Evolutionary conservation across 1,139 yeast genomes (phyloP).

Genomic region (Magnusiomyces suaveolens): DNA sequence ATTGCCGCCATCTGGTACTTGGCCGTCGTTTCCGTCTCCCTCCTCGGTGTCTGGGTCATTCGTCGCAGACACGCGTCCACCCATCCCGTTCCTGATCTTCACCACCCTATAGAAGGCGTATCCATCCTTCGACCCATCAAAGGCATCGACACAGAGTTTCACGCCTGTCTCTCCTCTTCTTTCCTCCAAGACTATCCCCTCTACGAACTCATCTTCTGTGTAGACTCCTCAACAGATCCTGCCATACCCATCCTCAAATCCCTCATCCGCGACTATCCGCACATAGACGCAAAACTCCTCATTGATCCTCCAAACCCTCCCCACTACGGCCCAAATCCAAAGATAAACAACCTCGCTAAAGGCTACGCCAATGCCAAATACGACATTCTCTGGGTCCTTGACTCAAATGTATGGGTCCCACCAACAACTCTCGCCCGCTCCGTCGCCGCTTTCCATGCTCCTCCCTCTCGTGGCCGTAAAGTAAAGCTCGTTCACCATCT

Average conservation of each 20-base stretch:
- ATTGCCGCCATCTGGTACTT: constrained; percentile 17
- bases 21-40: constrained; percentile 15
- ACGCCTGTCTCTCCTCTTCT: constrained; percentile 56
- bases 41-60: constrained; percentile 15
- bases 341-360: constrained; percentile 73
- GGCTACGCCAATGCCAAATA: constrained; percentile 60
- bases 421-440: constrained; percentile 61
- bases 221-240: constrained; percentile 55
- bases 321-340: constrained; percentile 76
- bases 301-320: constrained; percentile 29
- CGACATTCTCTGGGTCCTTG: constrained; percentile 82
- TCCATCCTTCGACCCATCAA: constrained; percentile 74
- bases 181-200: constrained; percentile 63
- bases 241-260: constrained; percentile 49
- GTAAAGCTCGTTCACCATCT: constrained; percentile 70
- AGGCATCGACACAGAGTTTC: constrained; percentile 73
- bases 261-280: constrained; percentile 47
- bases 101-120: constrained; percentile 43
- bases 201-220: constrained; percentile 67
- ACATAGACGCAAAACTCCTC: constrained; percentile 50
- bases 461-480: constrained; percentile 22
- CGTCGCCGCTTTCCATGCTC: constrained; percentile 39
- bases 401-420: constrained; percentile 75
- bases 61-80: constrained; percentile 1
- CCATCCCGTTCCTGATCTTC: background rate